These are phyloP conservation scores for Selaginella tamariscina DNA, from an alignment of 75 land plant genomes.

Conservation along the genomic window DNA sequence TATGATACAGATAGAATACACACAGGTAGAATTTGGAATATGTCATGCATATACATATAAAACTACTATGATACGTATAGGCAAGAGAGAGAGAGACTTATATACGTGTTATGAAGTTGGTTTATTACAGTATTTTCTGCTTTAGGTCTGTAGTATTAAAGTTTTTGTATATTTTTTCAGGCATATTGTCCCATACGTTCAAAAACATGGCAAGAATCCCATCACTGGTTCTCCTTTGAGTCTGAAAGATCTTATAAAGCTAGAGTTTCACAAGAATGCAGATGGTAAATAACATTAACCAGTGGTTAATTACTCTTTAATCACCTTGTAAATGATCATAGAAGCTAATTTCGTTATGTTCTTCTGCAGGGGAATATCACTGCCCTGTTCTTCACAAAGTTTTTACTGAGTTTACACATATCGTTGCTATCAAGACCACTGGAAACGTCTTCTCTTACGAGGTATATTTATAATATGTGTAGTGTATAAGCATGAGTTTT, in stretches of 20 bases:
- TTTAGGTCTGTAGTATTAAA: no score
- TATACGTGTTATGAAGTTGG: no score
- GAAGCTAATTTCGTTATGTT: not conserved
- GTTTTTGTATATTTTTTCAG: conserved; percentile 27
- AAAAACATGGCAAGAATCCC: conserved; percentile 75
- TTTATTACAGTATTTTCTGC: not conserved
- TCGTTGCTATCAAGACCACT: conserved; percentile 9
- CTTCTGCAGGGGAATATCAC: conserved; percentile 9
- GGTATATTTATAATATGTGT: not conserved
- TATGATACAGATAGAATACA: no score
- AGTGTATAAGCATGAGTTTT: not conserved
- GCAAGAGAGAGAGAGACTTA: no score
- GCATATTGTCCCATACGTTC: conserved; percentile 71
- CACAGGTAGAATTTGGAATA: no score
- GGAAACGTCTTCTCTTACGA: conserved; percentile 14
- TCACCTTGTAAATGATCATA: no score
- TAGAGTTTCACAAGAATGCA: conserved; percentile 83
- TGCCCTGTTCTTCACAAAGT: conserved; percentile 11
- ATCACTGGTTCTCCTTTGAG: conserved; percentile 64
- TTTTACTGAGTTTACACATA: conserved; percentile 4
- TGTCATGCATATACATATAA: no score
- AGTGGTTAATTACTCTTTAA: no score
- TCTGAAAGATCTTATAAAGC: conserved; percentile 63
- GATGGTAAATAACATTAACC: conserved; percentile 48
- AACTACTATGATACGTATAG: no score